Base-by-base conservation (phyloP, 129 eudicot species). In the Smallanthus sonchifolius region DNA sequence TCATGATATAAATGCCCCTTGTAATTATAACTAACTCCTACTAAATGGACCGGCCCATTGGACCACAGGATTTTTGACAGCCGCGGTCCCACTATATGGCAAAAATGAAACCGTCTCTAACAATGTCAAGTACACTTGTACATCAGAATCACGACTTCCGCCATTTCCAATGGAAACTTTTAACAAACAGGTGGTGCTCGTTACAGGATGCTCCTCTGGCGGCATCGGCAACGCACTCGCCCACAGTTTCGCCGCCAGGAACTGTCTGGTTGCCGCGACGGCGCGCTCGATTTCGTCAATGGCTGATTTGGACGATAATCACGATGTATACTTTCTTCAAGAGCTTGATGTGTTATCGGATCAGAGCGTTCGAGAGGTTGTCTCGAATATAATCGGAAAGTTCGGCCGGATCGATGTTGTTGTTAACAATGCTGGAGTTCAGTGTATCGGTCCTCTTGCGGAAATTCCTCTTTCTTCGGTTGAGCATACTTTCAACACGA, bases 181-280 rank as follows among this genome's bases (percentile, higher is more conserved):
- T 77, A 73, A 80, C 56, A 78, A 83, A 70, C 88, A 81, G 56
- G 96, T 93, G 45, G 98, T 90, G 56, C 37, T 93, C 73, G 69
- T 93, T 67, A 93, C 98, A 3, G 98, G 98, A 10, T 93, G 98
- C 57, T 78, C 97, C 49, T 42, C 75, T 44, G 97, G 98, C 62
- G 97, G 98, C 73, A 94, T 94, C 15, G 98, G 98, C 75, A 84
- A 90, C 83, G 87, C 97, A 19, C 92, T 94, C 2, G 96, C 96
- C 9, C 87, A 81, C 45, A 91, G 85, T 13, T 90, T 94, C 66
- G 96, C 96, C 65, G 84, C 87, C 73, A 65, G 83, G 30, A 69
- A 83, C 72, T 94, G 97, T 82, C 77, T 74, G 0, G 97, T 94
- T 4, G 92, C 90, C 16, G 89, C 98, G 55, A 94, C 98, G 0